phyloP scores from a whole-genome alignment of 257 asterid genomes.

The Ilex aquifolium region DNA sequence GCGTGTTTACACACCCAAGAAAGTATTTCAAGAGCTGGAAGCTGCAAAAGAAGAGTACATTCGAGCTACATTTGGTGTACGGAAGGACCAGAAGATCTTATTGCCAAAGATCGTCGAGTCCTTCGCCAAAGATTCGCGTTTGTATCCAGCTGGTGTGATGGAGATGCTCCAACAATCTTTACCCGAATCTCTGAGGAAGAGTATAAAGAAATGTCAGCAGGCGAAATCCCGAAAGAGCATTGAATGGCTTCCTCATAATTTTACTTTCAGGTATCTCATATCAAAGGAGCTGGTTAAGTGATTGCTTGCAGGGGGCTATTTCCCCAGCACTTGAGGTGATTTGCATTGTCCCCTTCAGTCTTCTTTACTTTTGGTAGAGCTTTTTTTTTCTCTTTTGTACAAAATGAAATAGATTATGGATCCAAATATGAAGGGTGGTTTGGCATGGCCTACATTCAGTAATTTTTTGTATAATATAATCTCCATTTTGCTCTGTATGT shows the following conservation, averaged over 20 bases:
- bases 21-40: constrained; percentile 75
- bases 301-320: constrained; percentile 4
- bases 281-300: constrained; percentile 72
- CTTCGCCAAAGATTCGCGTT: constrained; percentile 71
- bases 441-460: neutral
- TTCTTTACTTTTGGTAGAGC: neutral
- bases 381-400: neutral
- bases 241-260: constrained; percentile 85
- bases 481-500: too few species aligned
- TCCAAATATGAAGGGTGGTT: neutral
- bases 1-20: constrained; percentile 71
- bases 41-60: constrained; percentile 87
- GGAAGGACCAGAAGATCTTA: constrained; percentile 66
- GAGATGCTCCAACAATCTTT: constrained; percentile 65
- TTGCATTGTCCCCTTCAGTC: neutral
- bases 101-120: constrained; percentile 72
- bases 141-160: constrained; percentile 47
- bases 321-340: neutral
- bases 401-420: neutral
- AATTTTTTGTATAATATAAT: neutral
- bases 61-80: constrained; percentile 82
- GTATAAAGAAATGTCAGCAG: constrained; percentile 59
- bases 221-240: constrained; percentile 58
- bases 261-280: constrained; percentile 74
- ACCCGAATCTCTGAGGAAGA: constrained; percentile 64